phyloP scores from a whole-genome alignment of 352 stramenopile species.

The Phytophthora aleatoria region DNA sequence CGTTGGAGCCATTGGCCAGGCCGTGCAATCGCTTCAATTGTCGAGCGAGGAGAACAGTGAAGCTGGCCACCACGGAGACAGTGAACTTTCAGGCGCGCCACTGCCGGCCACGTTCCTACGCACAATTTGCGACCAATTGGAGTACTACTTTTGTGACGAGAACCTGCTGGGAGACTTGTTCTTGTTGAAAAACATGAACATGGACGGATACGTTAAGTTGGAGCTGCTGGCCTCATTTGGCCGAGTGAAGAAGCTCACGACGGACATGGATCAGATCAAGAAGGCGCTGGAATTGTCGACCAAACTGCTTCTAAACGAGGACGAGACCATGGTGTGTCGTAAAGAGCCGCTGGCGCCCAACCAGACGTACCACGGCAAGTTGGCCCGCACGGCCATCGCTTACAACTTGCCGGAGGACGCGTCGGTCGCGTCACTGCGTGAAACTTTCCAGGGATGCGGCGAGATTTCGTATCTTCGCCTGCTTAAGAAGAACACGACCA shows the following conservation, averaged over 20 bases:
- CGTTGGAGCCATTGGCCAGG: slow-evolving; percentile 67
- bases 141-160: slow-evolving; percentile 91
- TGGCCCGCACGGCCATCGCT: slow-evolving; percentile 84
- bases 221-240: slow-evolving; percentile 85
- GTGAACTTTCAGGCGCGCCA: slow-evolving; percentile 35
- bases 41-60: slow-evolving; percentile 45
- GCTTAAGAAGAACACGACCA: slow-evolving; percentile 90
- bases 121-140: slow-evolving; percentile 88
- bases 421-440: slow-evolving; percentile 81
- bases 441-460: slow-evolving; percentile 85
- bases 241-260: slow-evolving; percentile 88
- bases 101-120: slow-evolving; percentile 82
- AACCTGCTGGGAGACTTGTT: slow-evolving; percentile 87
- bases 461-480: slow-evolving; percentile 87
- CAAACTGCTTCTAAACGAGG: slow-evolving; percentile 83
- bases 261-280: slow-evolving; percentile 81
- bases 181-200: slow-evolving; percentile 91
- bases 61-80: slow-evolving; percentile 36
- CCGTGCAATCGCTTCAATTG: slow-evolving; percentile 62
- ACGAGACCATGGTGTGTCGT: slow-evolving; percentile 85
- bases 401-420: slow-evolving; percentile 89
- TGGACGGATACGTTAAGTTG: slow-evolving; percentile 87
- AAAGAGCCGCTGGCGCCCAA: slow-evolving; percentile 81
- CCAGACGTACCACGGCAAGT: slow-evolving; percentile 87
- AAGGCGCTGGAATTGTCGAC: slow-evolving; percentile 85